Percentiles rank a stretch among this genome's conserved stretches.
phyloP scores from a whole-genome alignment of 352 stramenopile genomes.

The Pythium phragmitis region DNA sequence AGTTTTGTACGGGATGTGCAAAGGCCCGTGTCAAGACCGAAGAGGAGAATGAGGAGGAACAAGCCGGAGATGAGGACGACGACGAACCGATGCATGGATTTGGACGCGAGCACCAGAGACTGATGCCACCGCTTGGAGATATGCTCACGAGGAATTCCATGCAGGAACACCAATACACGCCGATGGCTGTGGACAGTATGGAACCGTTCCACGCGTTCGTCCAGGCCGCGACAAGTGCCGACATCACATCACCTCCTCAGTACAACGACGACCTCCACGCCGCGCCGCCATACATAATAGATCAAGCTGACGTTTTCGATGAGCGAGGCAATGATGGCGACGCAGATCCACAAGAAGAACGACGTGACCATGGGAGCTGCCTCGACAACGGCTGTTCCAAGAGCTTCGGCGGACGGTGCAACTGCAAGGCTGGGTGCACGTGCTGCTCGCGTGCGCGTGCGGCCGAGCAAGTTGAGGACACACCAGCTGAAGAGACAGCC shows the following conservation, averaged over 20 bases:
- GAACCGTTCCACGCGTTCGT: slow-evolving; percentile 23
- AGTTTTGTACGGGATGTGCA: slow-evolving; percentile 41
- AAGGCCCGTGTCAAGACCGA: slow-evolving; percentile 21
- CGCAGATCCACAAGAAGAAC: not conserved
- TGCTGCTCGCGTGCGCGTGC: slow-evolving; percentile 30
- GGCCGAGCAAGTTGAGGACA: not conserved
- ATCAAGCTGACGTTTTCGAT: not conserved
- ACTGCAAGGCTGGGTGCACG: slow-evolving; percentile 49
- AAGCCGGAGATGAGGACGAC: not conserved
- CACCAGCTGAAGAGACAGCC: not conserved
- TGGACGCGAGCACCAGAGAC: not conserved
- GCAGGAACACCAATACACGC: not conserved
- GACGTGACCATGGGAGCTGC: slow-evolving; percentile 40
- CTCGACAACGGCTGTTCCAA: slow-evolving; percentile 65
- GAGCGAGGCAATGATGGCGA: not conserved
- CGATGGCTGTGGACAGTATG: slow-evolving; percentile 1
- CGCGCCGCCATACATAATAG: not conserved
- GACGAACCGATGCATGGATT: not conserved
- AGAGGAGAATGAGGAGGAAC: not conserved
- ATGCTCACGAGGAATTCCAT: slow-evolving; percentile 10
- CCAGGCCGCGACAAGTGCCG: slow-evolving; percentile 10
- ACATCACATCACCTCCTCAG: slow-evolving; percentile 3
- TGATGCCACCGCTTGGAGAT: slow-evolving; percentile 11
- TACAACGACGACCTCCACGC: slow-evolving; percentile 1
- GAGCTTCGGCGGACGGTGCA: slow-evolving; percentile 65